phyloP scores from a whole-genome alignment of 1,284 basidiomycete genomes.

The Cryptococcus sp. region DNA sequence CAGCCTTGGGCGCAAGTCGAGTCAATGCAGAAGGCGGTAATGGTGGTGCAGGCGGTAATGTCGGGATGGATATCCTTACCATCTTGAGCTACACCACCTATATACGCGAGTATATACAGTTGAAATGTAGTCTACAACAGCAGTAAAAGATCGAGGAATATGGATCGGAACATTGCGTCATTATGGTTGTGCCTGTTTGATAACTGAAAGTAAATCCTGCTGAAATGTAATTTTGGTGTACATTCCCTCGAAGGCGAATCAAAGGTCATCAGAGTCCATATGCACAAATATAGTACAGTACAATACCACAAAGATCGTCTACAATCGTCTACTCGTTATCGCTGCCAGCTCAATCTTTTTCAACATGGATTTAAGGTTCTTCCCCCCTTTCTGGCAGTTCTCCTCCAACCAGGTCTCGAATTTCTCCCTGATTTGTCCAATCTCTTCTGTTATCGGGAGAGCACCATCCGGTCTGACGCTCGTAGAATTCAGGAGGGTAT shows the following conservation, averaged over 20 bases:
- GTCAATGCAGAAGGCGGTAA: slow-evolving; percentile 49
- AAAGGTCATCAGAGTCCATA: too few relatives aligned
- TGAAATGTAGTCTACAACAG: too few relatives aligned
- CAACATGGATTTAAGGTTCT: slow-evolving; percentile 75
- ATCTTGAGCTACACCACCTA: slow-evolving; percentile 10
- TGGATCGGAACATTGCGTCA: too few relatives aligned
- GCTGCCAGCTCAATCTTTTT: slow-evolving; percentile 42
- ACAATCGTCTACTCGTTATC: slow-evolving; percentile 11
- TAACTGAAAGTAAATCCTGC: too few relatives aligned
- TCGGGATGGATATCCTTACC: slow-evolving; percentile 67
- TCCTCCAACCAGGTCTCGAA: slow-evolving; percentile 81
- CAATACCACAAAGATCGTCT: background rate
- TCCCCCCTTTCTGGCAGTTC: slow-evolving; percentile 77
- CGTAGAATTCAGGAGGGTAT: slow-evolving; percentile 76
- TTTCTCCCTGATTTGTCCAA: slow-evolving; percentile 62
- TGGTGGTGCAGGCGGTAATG: slow-evolving; percentile 59
- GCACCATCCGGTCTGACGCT: slow-evolving; percentile 51
- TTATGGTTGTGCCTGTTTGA: too few relatives aligned
- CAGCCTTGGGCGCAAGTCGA: slow-evolving; percentile 49
- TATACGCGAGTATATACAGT: too few relatives aligned
- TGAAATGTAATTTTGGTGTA: too few relatives aligned
- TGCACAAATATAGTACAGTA: too few relatives aligned
- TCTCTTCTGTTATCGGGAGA: slow-evolving; percentile 66
- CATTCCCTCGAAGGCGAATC: too few relatives aligned
- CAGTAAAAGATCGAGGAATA: too few relatives aligned